Evolutionary conservation across 2,329 filamentous ascomycete genomes (phyloP).

Genomic region (Botrytis galanthina): DNA sequence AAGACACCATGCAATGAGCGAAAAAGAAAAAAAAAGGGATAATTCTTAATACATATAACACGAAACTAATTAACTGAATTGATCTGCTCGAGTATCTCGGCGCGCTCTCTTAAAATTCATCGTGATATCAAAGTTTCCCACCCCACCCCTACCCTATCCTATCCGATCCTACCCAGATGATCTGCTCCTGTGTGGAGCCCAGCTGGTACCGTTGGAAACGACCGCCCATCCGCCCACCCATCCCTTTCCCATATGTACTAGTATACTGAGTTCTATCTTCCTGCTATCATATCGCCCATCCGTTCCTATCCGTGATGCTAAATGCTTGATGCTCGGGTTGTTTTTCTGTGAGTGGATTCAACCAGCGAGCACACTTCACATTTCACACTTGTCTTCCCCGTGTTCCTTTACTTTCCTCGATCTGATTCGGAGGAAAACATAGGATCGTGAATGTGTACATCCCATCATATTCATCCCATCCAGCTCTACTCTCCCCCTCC

Average conservation of each 20-base stretch:
- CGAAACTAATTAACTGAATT: conserved; percentile 1
- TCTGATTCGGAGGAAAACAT: background rate
- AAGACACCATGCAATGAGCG: background rate
- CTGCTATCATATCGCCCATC: background rate
- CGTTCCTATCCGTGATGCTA: background rate
- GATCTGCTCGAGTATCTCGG: background rate
- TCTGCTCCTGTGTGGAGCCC: background rate
- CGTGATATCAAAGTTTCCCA: background rate
- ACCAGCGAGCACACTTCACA: background rate
- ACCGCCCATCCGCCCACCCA: background rate
- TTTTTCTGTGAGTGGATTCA: background rate
- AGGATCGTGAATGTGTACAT: background rate
- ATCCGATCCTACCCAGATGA: background rate
- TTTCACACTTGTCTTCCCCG: background rate
- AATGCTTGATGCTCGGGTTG: background rate
- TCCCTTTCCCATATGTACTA: conserved; percentile 13
- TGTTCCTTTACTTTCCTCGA: background rate
- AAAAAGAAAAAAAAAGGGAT: background rate
- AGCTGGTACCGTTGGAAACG: background rate
- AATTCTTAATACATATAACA: conserved; percentile 9
- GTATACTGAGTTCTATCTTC: background rate
- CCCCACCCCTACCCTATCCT: background rate
- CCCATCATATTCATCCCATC: background rate
- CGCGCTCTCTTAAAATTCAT: background rate
- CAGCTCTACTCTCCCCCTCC: background rate